Evolutionary conservation across 805 yeast genomes (phyloP).

Genomic region (Starmerella potacharoeniae): DNA sequence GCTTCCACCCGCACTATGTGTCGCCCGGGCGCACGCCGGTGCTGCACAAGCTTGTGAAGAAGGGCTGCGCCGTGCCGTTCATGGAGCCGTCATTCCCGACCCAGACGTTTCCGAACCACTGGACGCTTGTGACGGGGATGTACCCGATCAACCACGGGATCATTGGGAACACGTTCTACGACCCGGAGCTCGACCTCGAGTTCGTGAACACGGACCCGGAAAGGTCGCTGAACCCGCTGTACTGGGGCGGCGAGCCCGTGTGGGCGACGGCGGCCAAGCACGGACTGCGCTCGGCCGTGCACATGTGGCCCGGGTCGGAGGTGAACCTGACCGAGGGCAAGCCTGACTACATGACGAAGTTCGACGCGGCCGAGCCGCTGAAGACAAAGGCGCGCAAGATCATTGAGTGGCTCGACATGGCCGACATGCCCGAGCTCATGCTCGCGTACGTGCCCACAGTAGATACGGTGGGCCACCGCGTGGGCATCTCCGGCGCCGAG

Average conservation of each 20-base stretch:
- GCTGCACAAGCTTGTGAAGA: conserved; percentile 46
- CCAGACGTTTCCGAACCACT: conserved; percentile 83
- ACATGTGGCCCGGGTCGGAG: conserved; percentile 96
- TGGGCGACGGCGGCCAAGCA: conserved; percentile 68
- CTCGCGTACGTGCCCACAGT: conserved; percentile 71
- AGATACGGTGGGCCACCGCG: conserved; percentile 64
- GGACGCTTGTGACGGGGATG: conserved; percentile 80
- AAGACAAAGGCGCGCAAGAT: conserved; percentile 48
- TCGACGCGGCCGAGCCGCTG: conserved; percentile 51
- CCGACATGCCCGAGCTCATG: conserved; percentile 60
- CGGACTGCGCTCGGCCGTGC: conserved; percentile 59
- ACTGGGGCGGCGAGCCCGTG: conserved; percentile 87
- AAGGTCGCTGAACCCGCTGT: conserved; percentile 41
- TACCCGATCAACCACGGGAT: conserved; percentile 80
- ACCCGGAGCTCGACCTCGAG: conserved; percentile 41
- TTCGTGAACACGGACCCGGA: conserved; percentile 54
- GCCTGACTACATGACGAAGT: conserved; percentile 49
- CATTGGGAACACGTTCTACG: conserved; percentile 70
- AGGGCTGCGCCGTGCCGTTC: conserved; percentile 55
- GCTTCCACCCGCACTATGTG: conserved; percentile 83
- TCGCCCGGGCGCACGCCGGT: conserved; percentile 57
- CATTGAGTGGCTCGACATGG: conserved; percentile 52
- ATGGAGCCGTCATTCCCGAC: conserved; percentile 84
- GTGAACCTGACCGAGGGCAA: conserved; percentile 43
- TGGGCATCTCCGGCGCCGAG: conserved; percentile 55